Conservation (phyloP, 805 yeast species). For the Tetrapisispora taiwanensis region DNA sequence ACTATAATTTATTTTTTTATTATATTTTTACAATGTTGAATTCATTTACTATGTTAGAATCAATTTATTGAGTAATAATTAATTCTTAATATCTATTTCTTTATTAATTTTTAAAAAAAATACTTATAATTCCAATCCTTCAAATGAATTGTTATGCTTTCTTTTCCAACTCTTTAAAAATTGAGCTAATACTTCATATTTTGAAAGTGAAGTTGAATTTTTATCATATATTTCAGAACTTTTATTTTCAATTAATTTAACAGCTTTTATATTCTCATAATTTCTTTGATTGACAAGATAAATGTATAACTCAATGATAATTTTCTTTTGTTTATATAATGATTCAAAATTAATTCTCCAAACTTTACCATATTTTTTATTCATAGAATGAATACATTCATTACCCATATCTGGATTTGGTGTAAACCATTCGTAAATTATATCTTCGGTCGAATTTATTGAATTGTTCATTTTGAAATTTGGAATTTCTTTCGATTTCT, state of each 20-base stretch:
- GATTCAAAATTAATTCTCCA: conserved; percentile 20
- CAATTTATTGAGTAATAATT: too few species aligned
- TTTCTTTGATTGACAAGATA: conserved; percentile 18
- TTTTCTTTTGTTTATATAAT: conserved; percentile 22
- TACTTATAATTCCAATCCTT: neutral
- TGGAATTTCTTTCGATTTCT: neutral
- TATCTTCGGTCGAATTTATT: conserved; percentile 17
- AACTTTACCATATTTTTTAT: conserved; percentile 18
- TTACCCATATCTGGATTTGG: conserved; percentile 22
- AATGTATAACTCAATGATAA: conserved; percentile 25
- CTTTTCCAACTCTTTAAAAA: conserved; percentile 17
- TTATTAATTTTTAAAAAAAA: too few species aligned
- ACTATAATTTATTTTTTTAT: too few species aligned
- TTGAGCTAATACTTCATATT: conserved; percentile 9
- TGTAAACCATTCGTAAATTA: conserved; percentile 28
- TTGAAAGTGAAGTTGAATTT: conserved; percentile 4
- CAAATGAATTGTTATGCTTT: conserved; percentile 3
- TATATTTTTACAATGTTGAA: too few species aligned
- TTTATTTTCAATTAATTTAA: conserved; percentile 16
- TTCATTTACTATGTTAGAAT: too few species aligned
- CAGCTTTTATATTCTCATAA: conserved; percentile 20
- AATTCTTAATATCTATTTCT: too few species aligned
- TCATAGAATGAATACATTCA: conserved; percentile 27
- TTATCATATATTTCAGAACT: conserved; percentile 2
- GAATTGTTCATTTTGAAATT: conserved; percentile 14